Conservation (phyloP, 208 protist species). For the Trypanosoma conorhini region DNA sequence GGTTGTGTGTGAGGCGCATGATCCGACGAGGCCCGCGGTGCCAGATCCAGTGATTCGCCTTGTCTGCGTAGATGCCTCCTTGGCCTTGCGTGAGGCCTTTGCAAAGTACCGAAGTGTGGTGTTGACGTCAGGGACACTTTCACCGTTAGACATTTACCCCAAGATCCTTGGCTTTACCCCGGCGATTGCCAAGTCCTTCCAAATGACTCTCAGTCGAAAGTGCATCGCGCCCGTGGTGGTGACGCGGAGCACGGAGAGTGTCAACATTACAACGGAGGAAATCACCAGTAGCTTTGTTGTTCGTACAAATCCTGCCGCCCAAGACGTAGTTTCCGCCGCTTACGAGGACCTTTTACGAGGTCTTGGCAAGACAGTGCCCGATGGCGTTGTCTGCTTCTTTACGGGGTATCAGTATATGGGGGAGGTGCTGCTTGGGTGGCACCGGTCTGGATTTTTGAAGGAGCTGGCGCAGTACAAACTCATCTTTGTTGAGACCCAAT, state of each 20-base stretch:
- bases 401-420: slow-evolving; percentile 96
- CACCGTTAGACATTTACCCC: slow-evolving; percentile 99
- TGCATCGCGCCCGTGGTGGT: slow-evolving; percentile 96
- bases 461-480: slow-evolving; percentile 96
- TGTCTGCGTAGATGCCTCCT: slow-evolving; percentile 96
- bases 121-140: slow-evolving; percentile 98
- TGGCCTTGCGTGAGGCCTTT: slow-evolving; percentile 97
- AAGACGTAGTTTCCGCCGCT: slow-evolving; percentile 94
- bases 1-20: slow-evolving; percentile 97
- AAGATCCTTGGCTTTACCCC: slow-evolving; percentile 98
- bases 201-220: slow-evolving; percentile 96
- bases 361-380: slow-evolving; percentile 95
- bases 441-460: slow-evolving; percentile 92
- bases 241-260: slow-evolving; percentile 84
- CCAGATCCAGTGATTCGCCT: slow-evolving; percentile 92
- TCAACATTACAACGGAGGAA: slow-evolving; percentile 88
- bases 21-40: slow-evolving; percentile 88
- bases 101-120: slow-evolving; percentile 95
- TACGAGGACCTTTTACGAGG: slow-evolving; percentile 97
- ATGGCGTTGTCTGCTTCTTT: slow-evolving; percentile 99
- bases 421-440: slow-evolving; percentile 93
- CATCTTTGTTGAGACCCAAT: slow-evolving; percentile 99
- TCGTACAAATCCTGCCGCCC: slow-evolving; percentile 66
- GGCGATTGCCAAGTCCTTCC: slow-evolving; percentile 89
- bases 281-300: slow-evolving; percentile 92